phyloP scores from a whole-genome alignment of 768 basidiomycete genomes.

The Termitomyces heimii region DNA sequence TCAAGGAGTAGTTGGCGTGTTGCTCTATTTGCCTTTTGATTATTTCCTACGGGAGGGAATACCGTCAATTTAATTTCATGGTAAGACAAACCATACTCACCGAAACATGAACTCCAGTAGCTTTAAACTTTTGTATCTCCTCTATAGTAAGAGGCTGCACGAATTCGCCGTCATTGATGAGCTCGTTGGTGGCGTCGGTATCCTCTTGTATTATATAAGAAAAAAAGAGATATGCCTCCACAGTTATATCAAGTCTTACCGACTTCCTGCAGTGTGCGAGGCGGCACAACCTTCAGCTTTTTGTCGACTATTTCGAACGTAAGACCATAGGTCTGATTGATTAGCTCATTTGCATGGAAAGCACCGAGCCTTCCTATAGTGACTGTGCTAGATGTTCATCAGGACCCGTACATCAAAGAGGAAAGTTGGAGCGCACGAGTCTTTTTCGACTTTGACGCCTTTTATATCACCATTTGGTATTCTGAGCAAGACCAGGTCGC shows the following conservation, averaged over 20 bases:
- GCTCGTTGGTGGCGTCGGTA: constrained; percentile 93
- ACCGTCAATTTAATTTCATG: not conserved
- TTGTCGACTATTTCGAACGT: constrained; percentile 82
- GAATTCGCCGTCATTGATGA: constrained; percentile 82
- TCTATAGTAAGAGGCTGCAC: constrained; percentile 79
- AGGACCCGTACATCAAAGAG: not conserved
- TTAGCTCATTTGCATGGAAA: constrained; percentile 71
- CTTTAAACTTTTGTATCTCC: constrained; percentile 82
- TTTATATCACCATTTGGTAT: constrained; percentile 79
- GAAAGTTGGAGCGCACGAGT: constrained; percentile 47
- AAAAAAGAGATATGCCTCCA: not conserved
- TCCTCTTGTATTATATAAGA: constrained; percentile 61
- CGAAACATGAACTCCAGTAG: constrained; percentile 74
- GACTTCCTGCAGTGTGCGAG: constrained; percentile 68
- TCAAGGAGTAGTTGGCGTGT: constrained; percentile 87
- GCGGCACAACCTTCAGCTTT: constrained; percentile 55
- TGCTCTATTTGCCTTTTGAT: constrained; percentile 91
- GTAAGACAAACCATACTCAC: constrained; percentile 30
- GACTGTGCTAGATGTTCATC: constrained; percentile 42
- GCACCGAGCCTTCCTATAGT: constrained; percentile 83
- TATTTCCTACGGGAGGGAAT: constrained; percentile 60
- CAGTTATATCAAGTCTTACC: constrained; percentile 41
- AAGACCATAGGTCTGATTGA: constrained; percentile 81
- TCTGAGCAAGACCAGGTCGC: constrained; percentile 74
- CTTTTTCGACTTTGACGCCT: constrained; percentile 64